phyloP scores from a whole-genome alignment of 257 asterid genomes.

The Salvia rosmarinus region DNA sequence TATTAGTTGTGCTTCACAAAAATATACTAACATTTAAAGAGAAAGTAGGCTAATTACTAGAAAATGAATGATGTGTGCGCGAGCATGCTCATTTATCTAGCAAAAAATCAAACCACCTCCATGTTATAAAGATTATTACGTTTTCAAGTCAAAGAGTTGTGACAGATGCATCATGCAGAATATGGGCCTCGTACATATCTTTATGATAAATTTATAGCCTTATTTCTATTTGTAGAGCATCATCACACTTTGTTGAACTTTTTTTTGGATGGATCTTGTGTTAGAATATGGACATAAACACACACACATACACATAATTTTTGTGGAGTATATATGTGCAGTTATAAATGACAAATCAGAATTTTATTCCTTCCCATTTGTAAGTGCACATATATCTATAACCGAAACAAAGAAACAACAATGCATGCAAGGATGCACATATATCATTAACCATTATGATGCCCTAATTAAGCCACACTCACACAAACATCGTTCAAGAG shows the following conservation, averaged over 20 bases:
- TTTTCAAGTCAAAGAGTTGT: slow-evolving; percentile 34
- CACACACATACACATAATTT: too few species aligned
- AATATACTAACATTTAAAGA: background rate
- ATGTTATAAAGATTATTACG: background rate
- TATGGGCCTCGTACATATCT: slow-evolving; percentile 23
- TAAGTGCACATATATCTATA: too few species aligned
- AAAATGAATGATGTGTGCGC: background rate
- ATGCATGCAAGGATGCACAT: background rate
- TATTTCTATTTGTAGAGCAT: background rate
- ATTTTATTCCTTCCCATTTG: too few species aligned
- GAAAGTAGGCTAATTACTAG: background rate
- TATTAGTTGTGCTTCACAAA: too few species aligned
- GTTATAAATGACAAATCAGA: too few species aligned
- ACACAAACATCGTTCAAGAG: background rate
- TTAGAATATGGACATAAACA: too few species aligned
- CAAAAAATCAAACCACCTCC: background rate
- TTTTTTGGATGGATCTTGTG: background rate
- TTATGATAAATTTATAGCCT: too few species aligned
- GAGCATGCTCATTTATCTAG: background rate
- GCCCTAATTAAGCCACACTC: too few species aligned
- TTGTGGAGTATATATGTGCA: too few species aligned
- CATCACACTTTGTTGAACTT: background rate
- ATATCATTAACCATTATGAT: too few species aligned
- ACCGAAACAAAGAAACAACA: too few species aligned
- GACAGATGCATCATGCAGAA: slow-evolving; percentile 32